Base-by-base conservation (phyloP, 2,329 filamentous ascomycete genomes). In the Biscogniauxia mediterranea region DNA sequence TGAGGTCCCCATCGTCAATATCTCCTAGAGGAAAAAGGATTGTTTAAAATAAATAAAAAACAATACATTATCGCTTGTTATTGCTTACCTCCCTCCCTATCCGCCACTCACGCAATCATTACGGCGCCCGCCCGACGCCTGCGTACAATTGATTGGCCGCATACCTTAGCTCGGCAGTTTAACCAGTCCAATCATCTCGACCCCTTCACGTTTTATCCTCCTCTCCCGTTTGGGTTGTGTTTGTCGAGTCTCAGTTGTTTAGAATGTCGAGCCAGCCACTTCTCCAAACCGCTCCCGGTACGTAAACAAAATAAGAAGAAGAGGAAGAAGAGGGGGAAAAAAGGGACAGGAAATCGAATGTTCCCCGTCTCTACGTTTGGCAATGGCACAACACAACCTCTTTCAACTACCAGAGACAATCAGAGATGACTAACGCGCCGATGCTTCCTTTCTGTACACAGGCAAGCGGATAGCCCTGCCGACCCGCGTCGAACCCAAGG, bases 391-490 rank as follows among this genome's bases (percentile, higher is more conserved):
- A 4, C 11, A 32, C 7, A 1, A 32, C 7, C 28, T n/a, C 26
- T 28, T 28, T 8, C 26, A 5, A 8, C 28, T 6, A 32, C 28
- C 28, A 13, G 28, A 32, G 28, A 32, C 28, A 8, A 32, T 46
- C 38, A 46, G 17, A 15, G 53, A 32, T 15, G 26, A 25, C 17
- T 21, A 13, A 60, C 63, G 70, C 63, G 72, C 64, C 38, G 32
- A 28, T 52, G 20, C 42, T n/a, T 54, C n/a, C 46, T 21, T 21
- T 21, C 50, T 13, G 2, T 54, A 46, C 32, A 56, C 71, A 97
- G 94, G 94, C 85, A 99, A 99, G 83, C 92, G 94, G 75, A 98
- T 99, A 76, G 94, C 95, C 72, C 92, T 99, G 67, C 95, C 95
- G 61, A 97, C 94, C 63, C 93, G 95, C 69, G 94, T 99, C 78